phyloP scores from a whole-genome alignment of 345 rosid genomes.

The Aquilaria yunnanensis region DNA sequence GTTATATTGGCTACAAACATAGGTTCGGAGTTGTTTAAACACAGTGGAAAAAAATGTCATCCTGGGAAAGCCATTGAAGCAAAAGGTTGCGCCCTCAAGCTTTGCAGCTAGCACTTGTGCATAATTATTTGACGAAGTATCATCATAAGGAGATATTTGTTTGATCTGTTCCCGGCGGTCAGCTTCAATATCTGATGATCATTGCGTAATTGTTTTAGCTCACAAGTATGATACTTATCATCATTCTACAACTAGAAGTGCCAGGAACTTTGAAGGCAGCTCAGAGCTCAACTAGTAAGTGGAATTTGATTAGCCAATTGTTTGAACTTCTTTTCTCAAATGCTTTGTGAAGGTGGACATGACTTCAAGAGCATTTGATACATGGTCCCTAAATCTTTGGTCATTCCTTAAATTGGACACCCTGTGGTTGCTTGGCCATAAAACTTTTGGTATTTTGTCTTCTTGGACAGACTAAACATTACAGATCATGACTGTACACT shows the following conservation, averaged over 20 bases:
- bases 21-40: slow-evolving; percentile 11
- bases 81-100: background rate
- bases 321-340: slow-evolving; percentile 7
- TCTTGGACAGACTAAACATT: too few relatives aligned
- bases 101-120: background rate
- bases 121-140: too few relatives aligned
- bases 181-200: slow-evolving; percentile 1
- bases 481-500: slow-evolving; percentile 12
- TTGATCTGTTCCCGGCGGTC: background rate
- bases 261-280: slow-evolving; percentile 1
- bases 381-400: slow-evolving; percentile 2
- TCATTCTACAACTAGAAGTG: background rate
- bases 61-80: slow-evolving; percentile 4
- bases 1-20: slow-evolving; percentile 15
- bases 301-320: background rate
- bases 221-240: slow-evolving; percentile 1
- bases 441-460: too few relatives aligned
- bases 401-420: background rate
- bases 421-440: too few relatives aligned
- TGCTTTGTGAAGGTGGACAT: background rate
- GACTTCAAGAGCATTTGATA: background rate
- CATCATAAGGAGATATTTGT: too few relatives aligned
- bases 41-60: slow-evolving; percentile 8
- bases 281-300: background rate
- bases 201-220: slow-evolving; percentile 6